Evolutionary conservation across 164 flowering plant species (phyloP).

Genomic region (Berberis thunbergii): DNA sequence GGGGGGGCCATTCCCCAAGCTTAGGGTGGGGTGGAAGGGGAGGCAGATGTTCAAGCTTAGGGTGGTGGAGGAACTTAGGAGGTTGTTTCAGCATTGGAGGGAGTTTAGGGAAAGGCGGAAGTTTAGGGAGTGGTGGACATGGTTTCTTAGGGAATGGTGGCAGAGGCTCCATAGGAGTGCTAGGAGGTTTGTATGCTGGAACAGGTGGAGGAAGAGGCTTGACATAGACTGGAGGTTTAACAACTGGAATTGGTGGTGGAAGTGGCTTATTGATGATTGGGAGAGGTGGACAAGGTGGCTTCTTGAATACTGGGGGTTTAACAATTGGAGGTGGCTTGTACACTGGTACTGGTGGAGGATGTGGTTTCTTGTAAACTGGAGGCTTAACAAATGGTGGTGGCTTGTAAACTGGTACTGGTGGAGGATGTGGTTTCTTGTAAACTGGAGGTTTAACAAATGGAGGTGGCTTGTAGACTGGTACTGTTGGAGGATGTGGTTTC

Average conservation of each 20-base stretch:
- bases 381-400: constrained; percentile 1
- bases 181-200: constrained; percentile 1
- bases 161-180: constrained; percentile 10
- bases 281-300: constrained; percentile 5
- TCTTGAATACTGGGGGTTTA: constrained; percentile 1
- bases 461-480: constrained; percentile 6
- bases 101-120: constrained; percentile 15
- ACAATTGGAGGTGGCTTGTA: background rate
- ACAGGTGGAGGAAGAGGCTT: constrained; percentile 13
- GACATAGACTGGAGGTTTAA: constrained; percentile 7
- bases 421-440: constrained; percentile 8
- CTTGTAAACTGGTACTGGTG: constrained; percentile 5
- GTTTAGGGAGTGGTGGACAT: constrained; percentile 13
- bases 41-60: constrained; percentile 16
- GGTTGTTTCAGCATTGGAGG: constrained; percentile 12
- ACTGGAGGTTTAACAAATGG: too few relatives aligned
- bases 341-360: constrained; percentile 7
- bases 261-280: constrained; percentile 10
- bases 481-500: constrained; percentile 4
- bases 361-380: constrained; percentile 3
- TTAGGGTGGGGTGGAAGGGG: constrained; percentile 8
- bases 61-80: constrained; percentile 13
- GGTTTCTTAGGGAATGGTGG: constrained; percentile 14
- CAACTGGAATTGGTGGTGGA: constrained; percentile 6
- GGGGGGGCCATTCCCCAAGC: background rate